Evolutionary conservation across 192 early-diverging fungal genomes (phyloP), one percentile per base, ranked within the genome.

Genomic region (Umbelopsis ramanniana): DNA sequence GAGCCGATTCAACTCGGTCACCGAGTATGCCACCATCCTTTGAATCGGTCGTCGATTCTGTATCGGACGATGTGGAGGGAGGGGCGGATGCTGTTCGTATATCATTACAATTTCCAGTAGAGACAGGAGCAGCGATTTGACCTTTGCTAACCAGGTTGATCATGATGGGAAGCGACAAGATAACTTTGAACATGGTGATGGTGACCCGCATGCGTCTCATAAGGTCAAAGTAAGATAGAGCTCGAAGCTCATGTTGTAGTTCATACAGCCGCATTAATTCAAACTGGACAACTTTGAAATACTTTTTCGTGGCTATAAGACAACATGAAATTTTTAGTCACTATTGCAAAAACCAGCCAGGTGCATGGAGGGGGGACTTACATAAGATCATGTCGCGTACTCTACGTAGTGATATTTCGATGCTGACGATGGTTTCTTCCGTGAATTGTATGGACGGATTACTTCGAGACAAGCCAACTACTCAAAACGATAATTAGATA

Each of bases 241-340:
- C 73, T 17, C 87, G 78, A 67, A 88, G 70, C 68, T 83, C 77
- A 48, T 88, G 85, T 71, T 88, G 85, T 43, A 86, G 69, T 19
- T 88, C 87, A 7, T 84, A 86, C 12, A 88, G 67, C 23, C 83
- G 81, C 53, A 86, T 83, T 1, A 88, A 73, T 29, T 88, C 83
- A 70, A 85, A 86, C 57, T 86, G 87, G 2, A 86, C 82, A 33
- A 88, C 72, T 57, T 84, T 84, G 70, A 86, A 79, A 47, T 88
- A 88, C 57, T 88, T 86, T 52, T 86, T 83, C 37, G 83, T 83
- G 17, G 85, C 87, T 88, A 80, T 17, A 29, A 8, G 4, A 3
- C 14, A 37, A 33, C 26, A 14, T 60, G 29, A 60, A 2, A 2
- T 2, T 3, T 35, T 37, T 17, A 2, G 14, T 63, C 0, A 9